Conservation (phyloP, 495 filamentous ascomycete species). For the Jackrogersella multiformis region DNA sequence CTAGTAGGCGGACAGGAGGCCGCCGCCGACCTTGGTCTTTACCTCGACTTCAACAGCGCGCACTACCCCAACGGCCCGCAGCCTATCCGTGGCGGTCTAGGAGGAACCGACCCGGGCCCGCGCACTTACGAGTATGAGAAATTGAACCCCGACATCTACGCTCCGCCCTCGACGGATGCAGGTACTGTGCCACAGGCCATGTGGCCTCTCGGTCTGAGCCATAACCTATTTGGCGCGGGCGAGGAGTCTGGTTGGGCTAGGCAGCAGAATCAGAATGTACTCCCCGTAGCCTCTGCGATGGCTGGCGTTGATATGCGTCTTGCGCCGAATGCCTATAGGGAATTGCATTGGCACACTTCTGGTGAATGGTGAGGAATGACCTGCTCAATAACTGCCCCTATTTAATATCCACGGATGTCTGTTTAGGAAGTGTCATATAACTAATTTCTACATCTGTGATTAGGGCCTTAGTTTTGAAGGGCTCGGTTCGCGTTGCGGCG, state of each 20-base stretch:
- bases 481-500: constrained; percentile 67
- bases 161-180: constrained; percentile 71
- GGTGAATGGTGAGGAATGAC: constrained; percentile 68
- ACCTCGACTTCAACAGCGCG: constrained; percentile 69
- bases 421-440: no score
- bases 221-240: constrained; percentile 64
- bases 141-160: constrained; percentile 71
- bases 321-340: constrained; percentile 70
- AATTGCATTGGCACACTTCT: constrained; percentile 78
- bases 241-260: constrained; percentile 72
- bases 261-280: constrained; percentile 69
- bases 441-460: constrained; percentile 14
- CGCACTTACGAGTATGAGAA: constrained; percentile 69
- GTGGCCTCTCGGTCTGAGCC: constrained; percentile 77
- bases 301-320: constrained; percentile 84
- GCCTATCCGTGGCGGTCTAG: constrained; percentile 69
- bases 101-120: constrained; percentile 70
- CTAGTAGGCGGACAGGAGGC: constrained; percentile 63
- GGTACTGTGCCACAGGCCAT: constrained; percentile 72
- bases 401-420: no score
- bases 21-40: constrained; percentile 65
- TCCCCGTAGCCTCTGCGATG: constrained; percentile 73
- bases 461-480: constrained; percentile 68
- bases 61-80: constrained; percentile 64
- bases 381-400: neutral